A percentile compares a stretch with the other conserved stretches of the same genome.
Conservation (phyloP, 352 stramenopile species). For the Phytophthora parvispora region DNA sequence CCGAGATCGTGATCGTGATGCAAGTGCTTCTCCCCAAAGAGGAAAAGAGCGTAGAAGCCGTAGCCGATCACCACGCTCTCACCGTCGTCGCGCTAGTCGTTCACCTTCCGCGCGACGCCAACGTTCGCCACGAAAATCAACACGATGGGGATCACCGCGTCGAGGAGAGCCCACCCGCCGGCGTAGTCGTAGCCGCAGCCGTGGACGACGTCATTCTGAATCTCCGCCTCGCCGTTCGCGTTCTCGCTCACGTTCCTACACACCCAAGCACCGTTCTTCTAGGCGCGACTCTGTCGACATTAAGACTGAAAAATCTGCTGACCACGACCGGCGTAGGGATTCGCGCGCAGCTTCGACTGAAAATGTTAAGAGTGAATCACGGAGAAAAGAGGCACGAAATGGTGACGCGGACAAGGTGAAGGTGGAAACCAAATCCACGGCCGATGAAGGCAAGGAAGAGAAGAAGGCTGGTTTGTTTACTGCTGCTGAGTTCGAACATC, state of each 20-base stretch:
- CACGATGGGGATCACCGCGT: constrained; percentile 27
- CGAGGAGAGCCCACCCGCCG: constrained; percentile 2
- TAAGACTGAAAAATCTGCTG: constrained; percentile 10
- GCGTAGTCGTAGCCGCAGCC: constrained; percentile 15
- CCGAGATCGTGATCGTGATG: constrained; percentile 5
- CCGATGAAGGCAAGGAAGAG: constrained; percentile 17
- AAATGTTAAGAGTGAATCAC: constrained; percentile 11
- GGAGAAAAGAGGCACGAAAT: not conserved
- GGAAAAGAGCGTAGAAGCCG: constrained; percentile 16
- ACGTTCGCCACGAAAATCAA: constrained; percentile 27
- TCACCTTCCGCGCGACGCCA: constrained; percentile 21
- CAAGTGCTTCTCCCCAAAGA: constrained; percentile 10
- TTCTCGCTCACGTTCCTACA: constrained; percentile 39
- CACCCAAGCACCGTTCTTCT: constrained; percentile 12
- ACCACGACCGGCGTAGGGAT: not conserved
- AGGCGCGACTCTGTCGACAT: not conserved
- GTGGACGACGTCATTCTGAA: not conserved
- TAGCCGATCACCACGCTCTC: constrained; percentile 27
- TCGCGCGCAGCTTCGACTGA: not conserved
- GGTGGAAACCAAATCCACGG: not conserved
- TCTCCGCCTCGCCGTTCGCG: constrained; percentile 27
- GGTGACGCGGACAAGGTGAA: constrained; percentile 2
- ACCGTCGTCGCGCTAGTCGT: constrained; percentile 19
- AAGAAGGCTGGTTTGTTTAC: constrained; percentile 76
- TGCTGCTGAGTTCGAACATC: constrained; percentile 67